Evolutionary conservation across 2,329 filamentous ascomycete species (phyloP).

Genomic region (Talaromyces amestolkiae): DNA sequence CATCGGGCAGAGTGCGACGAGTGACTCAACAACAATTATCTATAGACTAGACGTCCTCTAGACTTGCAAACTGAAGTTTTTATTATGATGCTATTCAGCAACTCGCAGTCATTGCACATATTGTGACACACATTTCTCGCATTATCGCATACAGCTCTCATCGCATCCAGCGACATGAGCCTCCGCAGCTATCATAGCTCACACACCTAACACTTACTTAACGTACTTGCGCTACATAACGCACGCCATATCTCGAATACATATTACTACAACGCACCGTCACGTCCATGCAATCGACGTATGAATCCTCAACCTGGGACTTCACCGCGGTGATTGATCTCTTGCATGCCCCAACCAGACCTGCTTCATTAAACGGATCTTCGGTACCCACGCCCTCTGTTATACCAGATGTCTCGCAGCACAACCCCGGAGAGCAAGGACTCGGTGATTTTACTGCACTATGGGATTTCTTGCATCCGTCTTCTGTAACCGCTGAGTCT

Average conservation of each 20-base stretch:
- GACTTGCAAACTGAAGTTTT: neutral
- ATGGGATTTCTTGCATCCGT: conserved; percentile 40
- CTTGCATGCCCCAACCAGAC: conserved; percentile 35
- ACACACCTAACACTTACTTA: neutral
- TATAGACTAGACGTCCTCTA: neutral
- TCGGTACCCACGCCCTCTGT: conserved; percentile 18
- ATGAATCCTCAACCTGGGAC: conserved; percentile 42
- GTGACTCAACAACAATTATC: neutral
- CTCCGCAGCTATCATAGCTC: neutral
- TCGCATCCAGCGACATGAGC: neutral
- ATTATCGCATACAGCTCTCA: neutral
- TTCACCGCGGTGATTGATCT: conserved; percentile 47
- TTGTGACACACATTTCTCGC: neutral
- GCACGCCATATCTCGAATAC: neutral
- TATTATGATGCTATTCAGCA: neutral
- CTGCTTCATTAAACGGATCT: neutral
- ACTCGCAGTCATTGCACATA: no score
- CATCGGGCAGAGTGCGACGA: neutral
- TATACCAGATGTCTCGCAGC: neutral
- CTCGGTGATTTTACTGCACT: conserved; percentile 47
- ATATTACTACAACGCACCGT: neutral
- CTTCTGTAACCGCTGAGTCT: neutral
- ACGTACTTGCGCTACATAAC: neutral
- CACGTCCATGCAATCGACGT: conserved; percentile 33
- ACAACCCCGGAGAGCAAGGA: conserved; percentile 18